These are phyloP conservation scores for Taphrina flavorubra DNA, from an alignment of 1,139 yeast species.

Conservation along the genomic window DNA sequence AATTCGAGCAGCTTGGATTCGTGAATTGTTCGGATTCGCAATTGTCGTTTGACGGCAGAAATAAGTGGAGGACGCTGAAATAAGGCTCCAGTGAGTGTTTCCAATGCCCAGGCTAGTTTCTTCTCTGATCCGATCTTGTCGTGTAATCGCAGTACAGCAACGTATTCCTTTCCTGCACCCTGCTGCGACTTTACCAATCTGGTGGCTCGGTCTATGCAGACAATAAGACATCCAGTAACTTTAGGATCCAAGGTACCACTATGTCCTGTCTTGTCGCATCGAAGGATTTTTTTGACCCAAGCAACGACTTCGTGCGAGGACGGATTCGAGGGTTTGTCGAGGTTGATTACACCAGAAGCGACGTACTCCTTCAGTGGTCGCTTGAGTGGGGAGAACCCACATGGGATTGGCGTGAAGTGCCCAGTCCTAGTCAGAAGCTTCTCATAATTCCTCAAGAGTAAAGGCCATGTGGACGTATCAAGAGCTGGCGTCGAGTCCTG, in stretches of 20 bases:
- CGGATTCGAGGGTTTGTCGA: slow-evolving; percentile 97
- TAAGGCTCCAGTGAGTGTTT: slow-evolving; percentile 95
- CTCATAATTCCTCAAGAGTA: slow-evolving; percentile 90
- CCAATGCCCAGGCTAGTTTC: slow-evolving; percentile 85
- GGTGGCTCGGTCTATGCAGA: slow-evolving; percentile 97
- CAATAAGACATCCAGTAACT: slow-evolving; percentile 97
- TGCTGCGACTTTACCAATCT: slow-evolving; percentile 97
- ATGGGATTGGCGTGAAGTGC: slow-evolving; percentile 48
- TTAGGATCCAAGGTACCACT: slow-evolving; percentile 99
- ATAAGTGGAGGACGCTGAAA: slow-evolving; percentile 99
- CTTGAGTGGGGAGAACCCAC: slow-evolving; percentile 92
- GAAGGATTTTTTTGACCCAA: slow-evolving; percentile 94
- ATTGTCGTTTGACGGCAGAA: slow-evolving; percentile 98
- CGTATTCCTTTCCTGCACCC: slow-evolving; percentile 99
- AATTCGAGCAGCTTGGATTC: slow-evolving; percentile 94
- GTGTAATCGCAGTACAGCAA: slow-evolving; percentile 93
- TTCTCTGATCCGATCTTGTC: slow-evolving; percentile 90
- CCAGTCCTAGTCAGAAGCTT: slow-evolving; percentile 84
- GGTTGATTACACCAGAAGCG: slow-evolving; percentile 92
- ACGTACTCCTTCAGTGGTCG: slow-evolving; percentile 90
- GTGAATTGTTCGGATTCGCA: slow-evolving; percentile 96
- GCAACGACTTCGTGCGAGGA: slow-evolving; percentile 86
- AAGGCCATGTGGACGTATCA: slow-evolving; percentile 95
- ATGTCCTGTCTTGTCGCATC: slow-evolving; percentile 94
- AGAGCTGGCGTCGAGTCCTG: slow-evolving; percentile 74